phyloP scores from a whole-genome alignment of 495 filamentous ascomycete genomes.

The Bathelium albidoporum region DNA sequence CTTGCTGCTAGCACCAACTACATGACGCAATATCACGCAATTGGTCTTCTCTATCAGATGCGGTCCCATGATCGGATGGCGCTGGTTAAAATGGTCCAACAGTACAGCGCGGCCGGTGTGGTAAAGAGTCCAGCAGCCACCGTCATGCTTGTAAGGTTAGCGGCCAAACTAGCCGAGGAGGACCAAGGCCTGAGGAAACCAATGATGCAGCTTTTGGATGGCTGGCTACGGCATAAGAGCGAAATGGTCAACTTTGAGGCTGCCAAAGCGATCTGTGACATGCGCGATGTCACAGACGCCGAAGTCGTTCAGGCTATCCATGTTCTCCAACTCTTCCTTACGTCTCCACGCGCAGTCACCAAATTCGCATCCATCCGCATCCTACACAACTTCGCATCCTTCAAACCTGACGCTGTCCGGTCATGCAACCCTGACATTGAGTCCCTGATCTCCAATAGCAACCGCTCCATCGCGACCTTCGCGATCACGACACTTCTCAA shows the following conservation, averaged over 20 bases:
- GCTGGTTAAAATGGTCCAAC: conserved; percentile 99
- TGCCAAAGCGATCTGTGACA: conserved; percentile 91
- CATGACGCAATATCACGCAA: conserved; percentile 98
- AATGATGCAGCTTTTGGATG: conserved; percentile 91
- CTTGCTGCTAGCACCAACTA: conserved; percentile 69
- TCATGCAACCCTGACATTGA: conserved; percentile 97
- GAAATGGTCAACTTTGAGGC: conserved; percentile 99
- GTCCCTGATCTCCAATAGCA: conserved; percentile 86
- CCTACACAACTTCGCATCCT: conserved; percentile 87
- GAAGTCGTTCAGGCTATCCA: conserved; percentile 91
- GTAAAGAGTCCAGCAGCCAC: conserved; percentile 91
- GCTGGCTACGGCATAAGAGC: conserved; percentile 95
- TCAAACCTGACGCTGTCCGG: conserved; percentile 86
- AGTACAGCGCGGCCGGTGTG: conserved; percentile 81
- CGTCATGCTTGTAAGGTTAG: conserved; percentile 83
- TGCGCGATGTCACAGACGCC: conserved; percentile 83
- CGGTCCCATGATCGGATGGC: conserved; percentile 95
- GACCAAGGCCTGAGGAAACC: conserved; percentile 78
- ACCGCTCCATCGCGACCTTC: conserved; percentile 95
- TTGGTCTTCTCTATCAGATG: conserved; percentile 97
- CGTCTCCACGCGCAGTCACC: conserved; percentile 89
- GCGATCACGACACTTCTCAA: conserved; percentile 96
- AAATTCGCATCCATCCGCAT: conserved; percentile 98
- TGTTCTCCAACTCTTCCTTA: conserved; percentile 90
- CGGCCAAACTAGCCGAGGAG: conserved; percentile 90